Evolutionary conservation across 768 basidiomycete genomes (phyloP).

Genomic region (Suillus americanus): DNA sequence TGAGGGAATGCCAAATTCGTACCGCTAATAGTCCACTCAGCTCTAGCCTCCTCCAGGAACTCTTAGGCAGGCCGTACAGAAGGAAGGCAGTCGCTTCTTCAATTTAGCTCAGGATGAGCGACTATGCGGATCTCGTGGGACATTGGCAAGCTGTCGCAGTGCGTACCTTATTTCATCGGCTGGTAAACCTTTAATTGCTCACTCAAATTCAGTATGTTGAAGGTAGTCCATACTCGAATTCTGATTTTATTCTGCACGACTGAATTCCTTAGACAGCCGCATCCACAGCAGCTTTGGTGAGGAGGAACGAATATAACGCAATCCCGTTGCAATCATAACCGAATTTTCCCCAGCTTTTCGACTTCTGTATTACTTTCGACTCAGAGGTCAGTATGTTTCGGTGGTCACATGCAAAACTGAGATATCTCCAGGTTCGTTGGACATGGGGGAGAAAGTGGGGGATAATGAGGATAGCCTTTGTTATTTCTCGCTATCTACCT

Average conservation of each 20-base stretch:
- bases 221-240: background rate
- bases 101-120: background rate
- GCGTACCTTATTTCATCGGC: background rate
- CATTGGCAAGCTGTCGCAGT: background rate
- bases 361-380: slow-evolving; percentile 4
- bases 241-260: background rate
- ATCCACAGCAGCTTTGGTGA: background rate
- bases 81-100: background rate
- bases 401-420: background rate
- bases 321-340: background rate
- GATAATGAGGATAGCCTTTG: slow-evolving; percentile 17
- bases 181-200: background rate
- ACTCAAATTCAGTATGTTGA: background rate
- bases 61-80: too few relatives aligned
- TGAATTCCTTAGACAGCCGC: background rate
- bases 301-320: background rate
- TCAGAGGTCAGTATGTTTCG: slow-evolving; percentile 1
- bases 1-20: background rate
- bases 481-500: slow-evolving; percentile 20
- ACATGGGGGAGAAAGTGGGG: slow-evolving; percentile 18
- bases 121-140: background rate
- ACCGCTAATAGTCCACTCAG: background rate
- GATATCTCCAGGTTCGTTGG: slow-evolving; percentile 17
- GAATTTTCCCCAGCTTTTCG: background rate
- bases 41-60: too few relatives aligned